Conservation (phyloP, 306 rosid species). For the Canavalia ensiformis region DNA sequence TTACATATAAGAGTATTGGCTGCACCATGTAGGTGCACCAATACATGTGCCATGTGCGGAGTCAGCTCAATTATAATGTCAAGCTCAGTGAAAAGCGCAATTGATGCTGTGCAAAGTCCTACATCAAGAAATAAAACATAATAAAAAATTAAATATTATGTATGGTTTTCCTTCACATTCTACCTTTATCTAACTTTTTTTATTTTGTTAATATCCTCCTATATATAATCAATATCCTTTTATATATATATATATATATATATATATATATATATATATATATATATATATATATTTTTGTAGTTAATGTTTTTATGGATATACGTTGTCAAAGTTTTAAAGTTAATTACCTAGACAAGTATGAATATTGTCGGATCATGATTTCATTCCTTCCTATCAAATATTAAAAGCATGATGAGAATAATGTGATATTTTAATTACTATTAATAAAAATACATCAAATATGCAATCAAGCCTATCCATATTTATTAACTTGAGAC, state of each 20-base stretch:
- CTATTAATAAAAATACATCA: not conserved
- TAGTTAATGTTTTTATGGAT: not conserved
- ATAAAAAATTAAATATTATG: not conserved
- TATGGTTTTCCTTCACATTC: not conserved
- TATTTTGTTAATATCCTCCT: not conserved
- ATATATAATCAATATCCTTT: not conserved
- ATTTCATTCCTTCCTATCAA: not conserved
- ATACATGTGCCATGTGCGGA: slow-evolving; percentile 78
- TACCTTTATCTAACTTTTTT: too few relatives aligned
- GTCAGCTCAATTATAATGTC: slow-evolving; percentile 74
- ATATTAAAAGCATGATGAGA: not conserved
- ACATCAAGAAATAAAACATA: not conserved
- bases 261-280: too few relatives aligned
- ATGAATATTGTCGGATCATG: not conserved
- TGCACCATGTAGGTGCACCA: slow-evolving; percentile 92
- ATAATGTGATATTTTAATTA: not conserved
- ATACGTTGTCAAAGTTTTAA: not conserved
- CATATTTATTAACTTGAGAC: not conserved
- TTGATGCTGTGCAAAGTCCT: slow-evolving; percentile 91
- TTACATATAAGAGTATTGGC: slow-evolving; percentile 89
- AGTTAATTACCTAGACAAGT: not conserved
- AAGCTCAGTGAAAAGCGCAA: slow-evolving; percentile 87
- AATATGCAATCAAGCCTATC: not conserved
- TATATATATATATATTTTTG: too few relatives aligned
- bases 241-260: too few relatives aligned